Percentiles rank a stretch among this genome's conserved stretches.
phyloP scores from a whole-genome alignment of 2,329 filamentous ascomycete species.

The Ophiocordyceps unilateralis region DNA sequence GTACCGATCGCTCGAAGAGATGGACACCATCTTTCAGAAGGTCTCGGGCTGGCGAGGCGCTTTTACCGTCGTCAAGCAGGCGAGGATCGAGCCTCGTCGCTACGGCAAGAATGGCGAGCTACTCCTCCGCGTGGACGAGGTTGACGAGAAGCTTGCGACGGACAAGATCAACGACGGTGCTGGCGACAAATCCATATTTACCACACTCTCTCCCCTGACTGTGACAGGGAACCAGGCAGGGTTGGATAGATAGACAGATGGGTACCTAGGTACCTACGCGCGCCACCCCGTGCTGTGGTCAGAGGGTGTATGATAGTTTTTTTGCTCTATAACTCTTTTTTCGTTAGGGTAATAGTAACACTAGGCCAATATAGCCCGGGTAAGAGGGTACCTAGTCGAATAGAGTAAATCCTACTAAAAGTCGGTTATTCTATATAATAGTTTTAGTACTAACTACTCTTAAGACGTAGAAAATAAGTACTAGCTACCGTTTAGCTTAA shows the following conservation, averaged over 20 bases:
- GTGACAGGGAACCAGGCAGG: background rate
- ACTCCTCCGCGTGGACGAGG: constrained; percentile 27
- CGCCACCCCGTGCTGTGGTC: too few species aligned
- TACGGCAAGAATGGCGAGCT: constrained; percentile 44
- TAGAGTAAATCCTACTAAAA: too few species aligned
- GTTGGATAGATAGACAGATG: background rate
- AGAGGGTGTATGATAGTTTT: too few species aligned
- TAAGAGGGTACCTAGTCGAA: too few species aligned
- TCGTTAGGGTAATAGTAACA: too few species aligned
- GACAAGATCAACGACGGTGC: constrained; percentile 12
- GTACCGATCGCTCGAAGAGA: constrained; percentile 46
- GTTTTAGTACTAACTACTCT: too few species aligned
- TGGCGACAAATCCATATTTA: constrained; percentile 8
- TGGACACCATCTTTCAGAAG: constrained; percentile 47
- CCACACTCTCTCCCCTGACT: background rate
- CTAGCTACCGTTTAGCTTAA: too few species aligned
- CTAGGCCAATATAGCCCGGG: too few species aligned
- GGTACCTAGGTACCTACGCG: too few species aligned
- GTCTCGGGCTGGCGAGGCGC: constrained; percentile 23
- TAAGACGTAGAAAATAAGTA: too few species aligned
- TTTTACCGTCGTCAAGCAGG: constrained; percentile 19
- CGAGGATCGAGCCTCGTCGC: constrained; percentile 29
- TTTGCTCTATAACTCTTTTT: too few species aligned
- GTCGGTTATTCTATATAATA: too few species aligned
- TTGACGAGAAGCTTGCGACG: constrained; percentile 17